phyloP scores from a whole-genome alignment of 2,329 filamentous ascomycete species.

The Aspergillus fructus region DNA sequence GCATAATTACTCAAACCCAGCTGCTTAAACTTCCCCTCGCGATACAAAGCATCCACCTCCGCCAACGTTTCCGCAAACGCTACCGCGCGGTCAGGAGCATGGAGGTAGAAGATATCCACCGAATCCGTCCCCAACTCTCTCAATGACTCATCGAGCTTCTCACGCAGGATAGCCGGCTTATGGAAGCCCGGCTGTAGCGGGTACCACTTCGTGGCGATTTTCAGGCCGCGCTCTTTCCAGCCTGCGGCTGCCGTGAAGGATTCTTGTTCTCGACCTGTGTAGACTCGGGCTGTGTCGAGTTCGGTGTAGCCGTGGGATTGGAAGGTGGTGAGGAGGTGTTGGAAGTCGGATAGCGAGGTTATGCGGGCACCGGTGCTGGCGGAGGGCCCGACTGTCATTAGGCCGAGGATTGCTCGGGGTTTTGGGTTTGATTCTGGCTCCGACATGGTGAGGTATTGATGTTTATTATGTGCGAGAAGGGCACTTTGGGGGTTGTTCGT shows the following conservation, averaged over 20 bases:
- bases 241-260: constrained; percentile 6
- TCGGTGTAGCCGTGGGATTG: constrained; percentile 8
- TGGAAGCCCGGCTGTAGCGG: constrained; percentile 4
- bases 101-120: constrained; percentile 13
- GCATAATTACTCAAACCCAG: constrained; percentile 10
- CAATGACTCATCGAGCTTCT: constrained; percentile 5
- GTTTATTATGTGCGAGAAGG: not conserved
- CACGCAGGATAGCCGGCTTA: not conserved
- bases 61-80: constrained; percentile 6
- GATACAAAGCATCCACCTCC: constrained; percentile 3
- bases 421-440: not conserved
- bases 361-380: constrained; percentile 5
- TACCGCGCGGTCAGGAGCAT: constrained; percentile 6
- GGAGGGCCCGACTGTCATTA: constrained; percentile 8
- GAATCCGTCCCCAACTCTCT: constrained; percentile 4
- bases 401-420: constrained; percentile 4
- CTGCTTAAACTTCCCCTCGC: constrained; percentile 5
- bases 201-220: constrained; percentile 11
- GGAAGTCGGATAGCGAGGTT: constrained; percentile 4
- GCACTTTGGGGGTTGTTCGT: not conserved
- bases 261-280: constrained; percentile 5
- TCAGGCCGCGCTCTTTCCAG: constrained; percentile 10
- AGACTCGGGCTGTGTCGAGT: constrained; percentile 8
- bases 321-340: constrained; percentile 1
- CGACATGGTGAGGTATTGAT: not conserved